A percentile compares a stretch with the other conserved stretches of the same genome.
Conservation (phyloP, 2,329 filamentous ascomycete genomes). For the Aciculosporium take region DNA sequence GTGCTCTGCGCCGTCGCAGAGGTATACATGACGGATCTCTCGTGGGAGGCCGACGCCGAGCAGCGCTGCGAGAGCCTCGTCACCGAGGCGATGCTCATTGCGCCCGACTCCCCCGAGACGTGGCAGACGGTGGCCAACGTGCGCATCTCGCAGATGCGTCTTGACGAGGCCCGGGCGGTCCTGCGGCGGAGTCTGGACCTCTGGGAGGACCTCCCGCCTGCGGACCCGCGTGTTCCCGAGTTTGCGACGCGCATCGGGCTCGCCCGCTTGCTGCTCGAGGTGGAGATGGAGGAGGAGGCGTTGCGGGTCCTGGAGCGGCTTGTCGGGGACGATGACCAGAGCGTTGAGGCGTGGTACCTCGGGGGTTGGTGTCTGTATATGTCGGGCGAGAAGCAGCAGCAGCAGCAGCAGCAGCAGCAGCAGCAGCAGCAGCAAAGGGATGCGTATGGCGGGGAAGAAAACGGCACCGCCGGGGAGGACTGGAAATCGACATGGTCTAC, state of each 20-base stretch:
- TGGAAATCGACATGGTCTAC: conserved; percentile 54
- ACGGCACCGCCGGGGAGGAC: conserved; percentile 20
- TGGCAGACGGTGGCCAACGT: conserved; percentile 92
- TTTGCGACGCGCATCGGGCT: conserved; percentile 78
- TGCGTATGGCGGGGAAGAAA: conserved; percentile 22
- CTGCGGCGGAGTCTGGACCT: conserved; percentile 64
- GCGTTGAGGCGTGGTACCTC: conserved; percentile 93
- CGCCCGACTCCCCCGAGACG: conserved; percentile 71
- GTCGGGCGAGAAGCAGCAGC: conserved; percentile 56
- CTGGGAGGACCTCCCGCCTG: conserved; percentile 67
- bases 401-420: too few species aligned
- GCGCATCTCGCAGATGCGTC: conserved; percentile 70
- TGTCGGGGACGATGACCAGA: conserved; percentile 78
- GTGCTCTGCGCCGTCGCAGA: conserved; percentile 90
- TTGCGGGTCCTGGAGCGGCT: conserved; percentile 73
- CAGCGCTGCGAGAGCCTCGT: conserved; percentile 73
- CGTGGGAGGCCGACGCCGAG: conserved; percentile 85
- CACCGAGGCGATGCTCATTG: conserved; percentile 77
- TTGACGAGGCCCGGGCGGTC: conserved; percentile 67
- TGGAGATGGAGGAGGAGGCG: conserved; percentile 71
- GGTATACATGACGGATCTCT: conserved; percentile 98
- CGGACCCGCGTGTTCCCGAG: conserved; percentile 61
- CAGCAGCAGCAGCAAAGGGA: too few species aligned
- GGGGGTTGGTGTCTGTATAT: conserved; percentile 88
- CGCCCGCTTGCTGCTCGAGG: conserved; percentile 76